Base-by-base conservation (phyloP, 2,329 filamentous ascomycete species). In the Hortaea werneckii region DNA sequence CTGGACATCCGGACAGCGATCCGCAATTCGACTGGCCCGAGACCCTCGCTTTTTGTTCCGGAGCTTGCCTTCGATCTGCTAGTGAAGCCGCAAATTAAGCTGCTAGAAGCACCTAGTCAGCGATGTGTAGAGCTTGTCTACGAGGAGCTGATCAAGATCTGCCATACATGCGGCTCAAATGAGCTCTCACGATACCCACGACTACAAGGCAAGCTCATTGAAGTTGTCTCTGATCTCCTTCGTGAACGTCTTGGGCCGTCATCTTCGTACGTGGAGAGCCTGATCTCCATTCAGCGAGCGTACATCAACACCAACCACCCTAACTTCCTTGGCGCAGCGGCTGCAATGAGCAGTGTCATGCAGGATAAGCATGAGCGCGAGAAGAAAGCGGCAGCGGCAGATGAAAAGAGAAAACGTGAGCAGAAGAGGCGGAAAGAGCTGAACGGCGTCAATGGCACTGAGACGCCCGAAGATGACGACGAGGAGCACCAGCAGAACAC, bases 271-370 rank as follows among this genome's bases (percentile, higher is more conserved):
- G 92, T 98, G 38, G 92, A 95, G 66, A 96, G 90, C 37, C 75
- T 98, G 51, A 98, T 98, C 54, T 85, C 92, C 27, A 98, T 98
- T 50, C 92, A 98, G 68, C 80, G 92, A 55, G 92, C 92, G 12
- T 98, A 98, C 68, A 96, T 98, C 70, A 98, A 98, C 72, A 98
- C 92, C 37, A 98, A 98, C 62, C 92, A 98, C 64, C 92, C 92
- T 41, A 98, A 98, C 67, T 98, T 98, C 72, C 79, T 96, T 11
- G 92, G 92, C 39, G 92, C 92, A 11, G 90, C 92, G 20, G 90
- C 89, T 32, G 92, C 92, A 51, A 98, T 98, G 92, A 90, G 87
- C 55, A 88, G 92, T 41, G 90, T 98, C 40, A 94, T 98, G 50
- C 86, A 80, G 61, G 90, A 85, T 62, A 95, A 92, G 69, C 88